phyloP scores from a whole-genome alignment of 345 rosid genomes.

The Brassica carinata region DNA sequence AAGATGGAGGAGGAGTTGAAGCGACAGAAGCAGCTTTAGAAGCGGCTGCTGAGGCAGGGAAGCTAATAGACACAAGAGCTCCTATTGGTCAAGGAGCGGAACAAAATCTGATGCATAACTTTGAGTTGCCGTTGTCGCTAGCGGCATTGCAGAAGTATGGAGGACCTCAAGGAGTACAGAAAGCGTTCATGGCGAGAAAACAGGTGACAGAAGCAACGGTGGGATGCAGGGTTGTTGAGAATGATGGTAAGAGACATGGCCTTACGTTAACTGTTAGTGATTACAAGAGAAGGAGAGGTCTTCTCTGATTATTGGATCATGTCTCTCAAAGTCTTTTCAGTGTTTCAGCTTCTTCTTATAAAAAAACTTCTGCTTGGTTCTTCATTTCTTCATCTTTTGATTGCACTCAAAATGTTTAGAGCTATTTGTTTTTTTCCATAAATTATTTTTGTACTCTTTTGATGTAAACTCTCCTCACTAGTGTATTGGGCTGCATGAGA shows the following conservation, averaged over 20 bases:
- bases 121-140: conserved; percentile 76
- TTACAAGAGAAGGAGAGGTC: conserved; percentile 98
- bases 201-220: conserved; percentile 87
- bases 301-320: conserved; percentile 52
- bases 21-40: conserved; percentile 76
- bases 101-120: conserved; percentile 70
- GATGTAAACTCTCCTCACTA: conserved; percentile 16
- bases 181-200: conserved; percentile 92
- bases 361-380: not conserved
- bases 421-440: conserved; percentile 8
- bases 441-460: conserved; percentile 16
- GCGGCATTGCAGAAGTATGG: conserved; percentile 67
- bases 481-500: conserved; percentile 10
- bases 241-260: conserved; percentile 85
- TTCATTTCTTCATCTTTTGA: not conserved
- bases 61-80: conserved; percentile 87
- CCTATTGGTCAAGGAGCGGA: conserved; percentile 89
- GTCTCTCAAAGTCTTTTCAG: not conserved
- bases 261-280: conserved; percentile 92
- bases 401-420: conserved; percentile 22
- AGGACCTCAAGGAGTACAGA: conserved; percentile 78
- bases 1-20: conserved; percentile 23
- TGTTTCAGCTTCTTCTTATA: conserved; percentile 12
- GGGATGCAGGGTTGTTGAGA: conserved; percentile 76
- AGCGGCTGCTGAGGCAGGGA: conserved; percentile 98